Evolutionary conservation across 495 filamentous ascomycete genomes (phyloP).

Genomic region (Podospora pseudopauciseta): DNA sequence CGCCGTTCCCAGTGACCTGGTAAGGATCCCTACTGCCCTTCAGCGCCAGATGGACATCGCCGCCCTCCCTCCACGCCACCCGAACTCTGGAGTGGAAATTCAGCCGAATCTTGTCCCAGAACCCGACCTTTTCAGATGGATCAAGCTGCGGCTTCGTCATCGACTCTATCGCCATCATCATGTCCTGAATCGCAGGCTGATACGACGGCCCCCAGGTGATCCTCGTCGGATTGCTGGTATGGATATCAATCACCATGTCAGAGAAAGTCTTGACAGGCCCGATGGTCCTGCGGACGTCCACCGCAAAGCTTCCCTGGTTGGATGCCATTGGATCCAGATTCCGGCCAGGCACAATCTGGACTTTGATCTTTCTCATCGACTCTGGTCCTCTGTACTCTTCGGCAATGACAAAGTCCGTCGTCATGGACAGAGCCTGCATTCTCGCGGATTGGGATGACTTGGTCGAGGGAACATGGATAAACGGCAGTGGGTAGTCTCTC

Average conservation of each 20-base stretch:
- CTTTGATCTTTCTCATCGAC: constrained; percentile 72
- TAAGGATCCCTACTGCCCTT: constrained; percentile 96
- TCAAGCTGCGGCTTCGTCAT: constrained; percentile 95
- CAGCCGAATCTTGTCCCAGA: constrained; percentile 98
- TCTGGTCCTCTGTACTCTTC: constrained; percentile 81
- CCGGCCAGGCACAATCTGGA: constrained; percentile 77
- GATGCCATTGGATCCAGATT: constrained; percentile 37
- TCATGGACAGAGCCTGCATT: constrained; percentile 75
- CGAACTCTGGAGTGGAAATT: constrained; percentile 90
- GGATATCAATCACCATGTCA: constrained; percentile 84
- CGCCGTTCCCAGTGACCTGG: constrained; percentile 83
- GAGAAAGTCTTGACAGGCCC: constrained; percentile 97
- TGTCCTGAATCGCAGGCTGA: constrained; percentile 97
- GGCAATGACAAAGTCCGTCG: constrained; percentile 92
- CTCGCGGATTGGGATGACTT: constrained; percentile 74
- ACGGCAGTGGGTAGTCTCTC: constrained; percentile 87
- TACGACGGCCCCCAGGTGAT: constrained; percentile 98
- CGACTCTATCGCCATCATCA: constrained; percentile 99
- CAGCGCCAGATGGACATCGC: constrained; percentile 89
- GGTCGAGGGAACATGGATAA: constrained; percentile 84
- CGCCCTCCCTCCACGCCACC: constrained; percentile 88
- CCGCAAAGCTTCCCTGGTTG: constrained; percentile 61
- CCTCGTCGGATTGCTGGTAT: constrained; percentile 83
- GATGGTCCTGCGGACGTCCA: constrained; percentile 88
- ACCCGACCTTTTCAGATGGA: constrained; percentile 87